Evolutionary conservation across 225 moss, liverwort and hornwort species (phyloP).

Genomic region (Polytrichum formosum): DNA sequence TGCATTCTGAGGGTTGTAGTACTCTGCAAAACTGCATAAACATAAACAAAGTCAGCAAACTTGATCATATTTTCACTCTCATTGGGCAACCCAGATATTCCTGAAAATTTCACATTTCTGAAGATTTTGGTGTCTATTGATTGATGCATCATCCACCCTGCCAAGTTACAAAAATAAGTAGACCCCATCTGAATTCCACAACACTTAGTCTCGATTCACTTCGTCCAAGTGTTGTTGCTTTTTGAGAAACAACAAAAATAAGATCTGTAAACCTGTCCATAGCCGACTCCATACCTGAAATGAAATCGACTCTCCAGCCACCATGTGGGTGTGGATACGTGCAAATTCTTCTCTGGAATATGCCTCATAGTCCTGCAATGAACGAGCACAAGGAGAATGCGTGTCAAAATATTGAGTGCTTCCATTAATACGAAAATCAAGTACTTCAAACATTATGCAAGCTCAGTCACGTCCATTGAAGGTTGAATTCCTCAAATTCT

Average conservation of each 20-base stretch:
- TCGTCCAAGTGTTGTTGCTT: too few relatives aligned
- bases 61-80: too few relatives aligned
- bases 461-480: not conserved
- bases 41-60: not conserved
- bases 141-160: too few relatives aligned
- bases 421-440: too few relatives aligned
- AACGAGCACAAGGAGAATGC: not conserved
- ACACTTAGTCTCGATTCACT: not conserved
- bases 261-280: too few relatives aligned
- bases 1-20: slow-evolving; percentile 57
- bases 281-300: slow-evolving; percentile 54
- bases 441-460: not conserved
- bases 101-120: not conserved
- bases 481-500: not conserved
- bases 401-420: too few relatives aligned
- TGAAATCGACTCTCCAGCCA: slow-evolving; percentile 98
- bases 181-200: not conserved
- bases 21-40: slow-evolving; percentile 74
- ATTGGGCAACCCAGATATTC: too few relatives aligned
- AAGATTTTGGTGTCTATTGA: not conserved
- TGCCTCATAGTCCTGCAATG: slow-evolving; percentile 59
- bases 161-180: too few relatives aligned
- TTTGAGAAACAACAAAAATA: too few relatives aligned
- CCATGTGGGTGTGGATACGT: slow-evolving; percentile 88
- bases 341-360: slow-evolving; percentile 54